phyloP scores from a whole-genome alignment of 352 stramenopile species.

The Pythium oligandrum region DNA sequence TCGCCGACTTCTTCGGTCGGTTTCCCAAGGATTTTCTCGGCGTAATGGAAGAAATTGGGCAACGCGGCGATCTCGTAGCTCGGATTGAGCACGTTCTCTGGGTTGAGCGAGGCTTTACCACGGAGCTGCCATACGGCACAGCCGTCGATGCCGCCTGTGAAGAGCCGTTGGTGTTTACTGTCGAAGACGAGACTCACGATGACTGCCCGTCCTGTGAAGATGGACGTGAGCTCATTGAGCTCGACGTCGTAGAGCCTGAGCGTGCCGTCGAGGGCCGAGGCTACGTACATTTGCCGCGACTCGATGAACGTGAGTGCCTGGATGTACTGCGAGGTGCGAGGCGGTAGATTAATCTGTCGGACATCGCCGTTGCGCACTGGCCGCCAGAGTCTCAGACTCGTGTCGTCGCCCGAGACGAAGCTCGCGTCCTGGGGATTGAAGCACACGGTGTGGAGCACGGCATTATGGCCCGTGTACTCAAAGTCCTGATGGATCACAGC shows the following conservation, averaged over 20 bases:
- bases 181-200: constrained; percentile 63
- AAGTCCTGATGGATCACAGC: constrained; percentile 64
- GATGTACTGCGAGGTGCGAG: constrained; percentile 54
- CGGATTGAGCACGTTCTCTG: constrained; percentile 40
- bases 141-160: constrained; percentile 59
- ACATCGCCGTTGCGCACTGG: constrained; percentile 18
- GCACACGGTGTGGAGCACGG: constrained; percentile 49
- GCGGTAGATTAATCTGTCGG: constrained; percentile 41
- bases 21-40: neutral
- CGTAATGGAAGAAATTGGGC: constrained; percentile 37
- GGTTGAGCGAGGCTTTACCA: constrained; percentile 29
- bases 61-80: constrained; percentile 54
- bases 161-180: constrained; percentile 35
- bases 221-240: constrained; percentile 49
- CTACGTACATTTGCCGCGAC: constrained; percentile 54
- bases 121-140: constrained; percentile 57
- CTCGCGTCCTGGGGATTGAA: constrained; percentile 66
- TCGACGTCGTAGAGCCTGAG: constrained; percentile 55
- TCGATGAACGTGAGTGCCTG: constrained; percentile 59
- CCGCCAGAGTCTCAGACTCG: constrained; percentile 43
- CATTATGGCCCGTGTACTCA: constrained; percentile 54
- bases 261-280: constrained; percentile 53
- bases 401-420: constrained; percentile 57
- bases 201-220: constrained; percentile 40
- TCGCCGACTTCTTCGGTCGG: neutral